phyloP scores from a whole-genome alignment of 2,329 filamentous ascomycete genomes.

The Diaporthe vaccinii region DNA sequence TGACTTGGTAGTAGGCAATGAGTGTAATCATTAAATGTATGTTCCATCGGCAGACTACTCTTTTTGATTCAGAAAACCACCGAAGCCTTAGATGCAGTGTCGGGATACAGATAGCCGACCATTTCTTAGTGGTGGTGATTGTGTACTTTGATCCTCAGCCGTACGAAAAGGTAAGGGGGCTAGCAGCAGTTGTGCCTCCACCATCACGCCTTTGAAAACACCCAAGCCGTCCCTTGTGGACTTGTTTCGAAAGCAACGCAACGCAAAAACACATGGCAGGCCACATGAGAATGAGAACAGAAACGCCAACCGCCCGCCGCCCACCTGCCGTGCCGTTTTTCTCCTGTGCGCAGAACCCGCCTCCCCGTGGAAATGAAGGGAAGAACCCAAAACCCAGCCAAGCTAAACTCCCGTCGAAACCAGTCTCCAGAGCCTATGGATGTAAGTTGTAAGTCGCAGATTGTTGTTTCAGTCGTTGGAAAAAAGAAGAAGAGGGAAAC shows the following conservation, averaged over 20 bases:
- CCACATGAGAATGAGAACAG: neutral
- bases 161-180: neutral
- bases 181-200: neutral
- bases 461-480: neutral
- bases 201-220: neutral
- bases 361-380: neutral
- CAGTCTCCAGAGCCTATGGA: neutral
- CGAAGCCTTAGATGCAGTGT: neutral
- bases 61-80: neutral
- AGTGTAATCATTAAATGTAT: conserved; percentile 5
- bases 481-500: neutral
- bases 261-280: neutral
- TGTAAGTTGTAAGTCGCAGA: too few relatives aligned
- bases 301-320: conserved; percentile 11
- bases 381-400: neutral
- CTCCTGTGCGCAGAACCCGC: neutral
- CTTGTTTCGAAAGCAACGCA: neutral
- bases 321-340: conserved; percentile 11
- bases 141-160: conserved; percentile 27
- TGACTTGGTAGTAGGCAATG: neutral
- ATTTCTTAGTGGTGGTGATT: neutral
- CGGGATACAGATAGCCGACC: neutral
- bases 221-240: neutral
- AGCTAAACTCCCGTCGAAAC: conserved; percentile 7
- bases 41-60: conserved; percentile 1